Conservation (phyloP, 2,329 filamentous ascomycete species). For the Penicillium verrucosum region DNA sequence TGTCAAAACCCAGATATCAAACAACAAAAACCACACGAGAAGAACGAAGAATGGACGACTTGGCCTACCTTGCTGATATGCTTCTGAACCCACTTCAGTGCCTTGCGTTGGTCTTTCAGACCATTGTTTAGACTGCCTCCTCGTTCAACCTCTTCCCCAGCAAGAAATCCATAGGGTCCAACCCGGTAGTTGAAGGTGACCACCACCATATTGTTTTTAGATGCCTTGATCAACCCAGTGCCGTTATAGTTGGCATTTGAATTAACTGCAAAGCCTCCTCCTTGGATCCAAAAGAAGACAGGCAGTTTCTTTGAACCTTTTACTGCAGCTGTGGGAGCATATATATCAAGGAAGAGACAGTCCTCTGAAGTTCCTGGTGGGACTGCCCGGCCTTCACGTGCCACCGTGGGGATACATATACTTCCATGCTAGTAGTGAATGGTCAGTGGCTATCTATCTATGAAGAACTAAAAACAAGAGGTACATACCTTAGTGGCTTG, state of each 20-base stretch:
- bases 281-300: slow-evolving; percentile 62
- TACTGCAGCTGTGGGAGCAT: slow-evolving; percentile 33
- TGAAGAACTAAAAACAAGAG: not conserved
- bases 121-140: slow-evolving; percentile 63
- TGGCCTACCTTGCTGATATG: slow-evolving; percentile 53
- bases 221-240: slow-evolving; percentile 58
- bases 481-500: slow-evolving; percentile 53
- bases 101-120: slow-evolving; percentile 66
- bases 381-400: slow-evolving; percentile 53
- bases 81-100: slow-evolving; percentile 65
- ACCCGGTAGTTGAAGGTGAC: slow-evolving; percentile 76
- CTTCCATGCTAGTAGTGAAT: slow-evolving; percentile 36
- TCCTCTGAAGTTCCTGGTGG: slow-evolving; percentile 48
- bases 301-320: slow-evolving; percentile 49
- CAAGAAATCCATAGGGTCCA: slow-evolving; percentile 69
- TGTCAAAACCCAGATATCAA: not conserved
- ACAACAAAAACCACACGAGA: not conserved
- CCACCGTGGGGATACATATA: slow-evolving; percentile 65
- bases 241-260: slow-evolving; percentile 61
- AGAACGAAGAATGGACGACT: not conserved
- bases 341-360: slow-evolving; percentile 45
- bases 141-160: slow-evolving; percentile 52
- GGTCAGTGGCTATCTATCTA: slow-evolving; percentile 6
- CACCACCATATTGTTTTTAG: slow-evolving; percentile 60
- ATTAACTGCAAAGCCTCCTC: slow-evolving; percentile 60